Percentiles rank a stretch among this genome's conserved stretches.
Conservation (phyloP, 208 protist species). For the Trypanosoma melophagium region DNA sequence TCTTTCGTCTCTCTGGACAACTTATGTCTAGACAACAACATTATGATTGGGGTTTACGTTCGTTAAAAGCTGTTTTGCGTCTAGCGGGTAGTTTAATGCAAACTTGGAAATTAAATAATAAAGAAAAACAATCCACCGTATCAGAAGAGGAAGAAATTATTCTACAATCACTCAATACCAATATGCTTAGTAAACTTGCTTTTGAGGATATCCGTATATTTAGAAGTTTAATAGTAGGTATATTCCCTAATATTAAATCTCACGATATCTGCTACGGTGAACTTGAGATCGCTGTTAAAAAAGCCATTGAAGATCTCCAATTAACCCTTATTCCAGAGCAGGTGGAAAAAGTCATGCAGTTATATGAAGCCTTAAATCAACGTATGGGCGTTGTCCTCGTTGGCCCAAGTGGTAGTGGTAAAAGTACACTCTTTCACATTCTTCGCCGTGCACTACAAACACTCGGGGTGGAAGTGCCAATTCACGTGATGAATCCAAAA, state of each 20-base stretch:
- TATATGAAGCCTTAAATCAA: slow-evolving; percentile 92
- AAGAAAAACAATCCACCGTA: slow-evolving; percentile 69
- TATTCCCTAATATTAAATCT: slow-evolving; percentile 77
- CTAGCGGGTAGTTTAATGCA: slow-evolving; percentile 88
- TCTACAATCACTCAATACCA: slow-evolving; percentile 95
- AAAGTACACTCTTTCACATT: slow-evolving; percentile 88
- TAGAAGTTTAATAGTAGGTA: slow-evolving; percentile 86
- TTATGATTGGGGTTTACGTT: slow-evolving; percentile 98
- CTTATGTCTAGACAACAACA: slow-evolving; percentile 97
- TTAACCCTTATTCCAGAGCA: slow-evolving; percentile 73
- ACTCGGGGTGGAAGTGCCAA: slow-evolving; percentile 68
- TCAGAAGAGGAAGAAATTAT: slow-evolving; percentile 90
- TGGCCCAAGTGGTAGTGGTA: slow-evolving; percentile 91
- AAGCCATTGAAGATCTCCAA: slow-evolving; percentile 55
- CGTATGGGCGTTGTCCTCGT: slow-evolving; percentile 94
- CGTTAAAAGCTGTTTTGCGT: slow-evolving; percentile 96
- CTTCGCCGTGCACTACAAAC: slow-evolving; percentile 81
- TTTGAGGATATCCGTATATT: slow-evolving; percentile 96
- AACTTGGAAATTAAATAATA: slow-evolving; percentile 65
- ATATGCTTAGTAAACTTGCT: slow-evolving; percentile 97
- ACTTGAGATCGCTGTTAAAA: slow-evolving; percentile 78
- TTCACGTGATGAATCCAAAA: slow-evolving; percentile 93
- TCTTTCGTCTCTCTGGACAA: slow-evolving; percentile 94
- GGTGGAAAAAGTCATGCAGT: slow-evolving; percentile 91
- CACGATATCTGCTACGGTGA: slow-evolving; percentile 78